Evolutionary conservation across 805 yeast species (phyloP), one percentile per base, ranked within the genome.

Genomic region (Wickerhamiella lipophila): DNA sequence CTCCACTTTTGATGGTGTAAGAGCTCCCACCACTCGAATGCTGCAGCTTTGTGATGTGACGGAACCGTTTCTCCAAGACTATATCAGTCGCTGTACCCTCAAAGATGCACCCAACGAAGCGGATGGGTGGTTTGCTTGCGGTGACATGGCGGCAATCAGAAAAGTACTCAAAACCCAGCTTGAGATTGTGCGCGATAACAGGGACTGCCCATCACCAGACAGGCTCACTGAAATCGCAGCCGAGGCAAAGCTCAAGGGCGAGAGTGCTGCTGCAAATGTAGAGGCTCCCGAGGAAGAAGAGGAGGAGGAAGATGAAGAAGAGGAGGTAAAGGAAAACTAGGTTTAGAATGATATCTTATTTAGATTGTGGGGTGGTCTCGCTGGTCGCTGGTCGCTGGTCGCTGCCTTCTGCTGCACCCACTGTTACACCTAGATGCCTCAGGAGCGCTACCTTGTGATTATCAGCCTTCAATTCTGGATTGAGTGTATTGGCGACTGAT

Each of bases 71-170:
- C 68, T 88, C 8, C 59, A 61, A 3, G 56, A 80, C 12, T 57
- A 83, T 4, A 61, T 64, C 7, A 53, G 60, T 9, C 11, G 19
- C 3, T 64, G 71, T 15, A 64, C 61, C 8, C 50, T 75, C 2
- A 67, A 68, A 26, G 65, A 66, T 0, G 62, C 63, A 9, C 73
- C 77, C 19, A 79, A 77, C 51, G 75, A 74, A 50, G 74, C 74
- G 43, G 82, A 80, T 49, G 97, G 97, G 1, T 89, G 97, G 97
- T 74, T 76, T 52, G 72, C 72, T 47, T 74, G 72, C 52, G 70
- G 76, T 39, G 76, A 79, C 2, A 69, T 86, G 58, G 72, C 74
- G 23, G 77, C 78, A 25, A 66, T 86, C 2, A 72, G 96, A 56
- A 69, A 78, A 45, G 72, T 88, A 16, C 72, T 86, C 51, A 72